phyloP scores from a whole-genome alignment of 306 rosid genomes.

The Hippophae rhamnoides region DNA sequence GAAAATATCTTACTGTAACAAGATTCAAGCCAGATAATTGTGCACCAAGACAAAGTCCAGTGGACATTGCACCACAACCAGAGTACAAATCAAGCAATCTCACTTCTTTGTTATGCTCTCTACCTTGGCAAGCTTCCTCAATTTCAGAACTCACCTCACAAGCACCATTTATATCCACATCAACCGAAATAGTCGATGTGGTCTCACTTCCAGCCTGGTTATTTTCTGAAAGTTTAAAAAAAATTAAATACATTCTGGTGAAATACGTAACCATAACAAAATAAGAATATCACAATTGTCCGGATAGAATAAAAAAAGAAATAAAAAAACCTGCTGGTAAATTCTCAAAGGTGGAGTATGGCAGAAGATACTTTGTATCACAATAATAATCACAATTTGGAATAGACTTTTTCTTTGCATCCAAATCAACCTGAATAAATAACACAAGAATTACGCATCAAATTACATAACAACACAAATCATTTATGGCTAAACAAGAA shows the following conservation, averaged over 20 bases:
- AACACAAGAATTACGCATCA: not conserved
- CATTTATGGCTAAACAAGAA: too few species aligned
- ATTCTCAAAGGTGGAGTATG: constrained; percentile 2
- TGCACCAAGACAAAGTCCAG: constrained; percentile 77
- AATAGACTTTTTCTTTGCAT: not conserved
- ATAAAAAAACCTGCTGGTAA: not conserved
- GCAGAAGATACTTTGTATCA: constrained; percentile 5
- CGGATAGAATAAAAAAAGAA: not conserved
- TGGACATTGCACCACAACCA: constrained; percentile 95
- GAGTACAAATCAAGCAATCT: constrained; percentile 56
- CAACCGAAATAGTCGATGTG: constrained; percentile 61
- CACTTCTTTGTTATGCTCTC: constrained; percentile 22
- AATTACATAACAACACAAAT: not conserved
- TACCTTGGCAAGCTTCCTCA: constrained; percentile 9
- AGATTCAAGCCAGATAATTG: constrained; percentile 43
- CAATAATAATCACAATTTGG: constrained; percentile 12
- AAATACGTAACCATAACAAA: too few species aligned
- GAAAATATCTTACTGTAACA: constrained; percentile 48
- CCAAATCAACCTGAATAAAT: constrained; percentile 8
- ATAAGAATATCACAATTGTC: not conserved
- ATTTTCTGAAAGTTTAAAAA: constrained; percentile 30
- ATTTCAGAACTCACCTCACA: constrained; percentile 23
- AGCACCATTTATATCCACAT: constrained; percentile 27
- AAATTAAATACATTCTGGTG: not conserved
- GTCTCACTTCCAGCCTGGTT: constrained; percentile 36